A percentile compares a stretch with the other conserved stretches of the same genome.
phyloP scores from a whole-genome alignment of 2,329 filamentous ascomycete species.

The Monosporascus sp. region DNA sequence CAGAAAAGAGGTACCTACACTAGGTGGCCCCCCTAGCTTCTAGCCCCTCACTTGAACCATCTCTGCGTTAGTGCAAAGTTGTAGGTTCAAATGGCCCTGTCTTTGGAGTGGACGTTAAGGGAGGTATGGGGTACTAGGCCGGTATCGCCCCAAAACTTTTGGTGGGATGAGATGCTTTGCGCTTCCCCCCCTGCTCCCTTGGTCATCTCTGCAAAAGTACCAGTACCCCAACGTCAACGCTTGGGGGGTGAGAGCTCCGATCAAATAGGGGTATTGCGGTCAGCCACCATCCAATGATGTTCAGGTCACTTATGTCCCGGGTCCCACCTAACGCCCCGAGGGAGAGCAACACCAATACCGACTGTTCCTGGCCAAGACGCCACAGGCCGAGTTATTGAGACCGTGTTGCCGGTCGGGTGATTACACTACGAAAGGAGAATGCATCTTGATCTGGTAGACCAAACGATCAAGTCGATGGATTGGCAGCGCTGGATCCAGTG shows the following conservation, averaged over 20 bases:
- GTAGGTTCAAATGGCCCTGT: not conserved
- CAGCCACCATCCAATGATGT: not conserved
- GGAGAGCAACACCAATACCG: too few relatives aligned
- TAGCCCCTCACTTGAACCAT: not conserved
- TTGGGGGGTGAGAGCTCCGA: not conserved
- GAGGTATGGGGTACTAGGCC: slow-evolving; percentile 14
- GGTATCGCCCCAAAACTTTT: slow-evolving; percentile 23
- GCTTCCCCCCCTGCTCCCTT: not conserved
- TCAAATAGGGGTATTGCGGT: not conserved
- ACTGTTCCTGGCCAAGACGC: too few relatives aligned
- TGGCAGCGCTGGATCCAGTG: too few relatives aligned
- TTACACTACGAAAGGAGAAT: too few relatives aligned
- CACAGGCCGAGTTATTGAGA: too few relatives aligned
- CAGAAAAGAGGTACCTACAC: not conserved
- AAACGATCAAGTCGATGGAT: too few relatives aligned
- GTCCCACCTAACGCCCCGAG: too few relatives aligned
- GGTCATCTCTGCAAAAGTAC: slow-evolving; percentile 12
- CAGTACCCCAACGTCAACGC: slow-evolving; percentile 28
- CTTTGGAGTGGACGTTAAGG: slow-evolving; percentile 21
- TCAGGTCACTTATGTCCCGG: too few relatives aligned
- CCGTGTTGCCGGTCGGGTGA: too few relatives aligned
- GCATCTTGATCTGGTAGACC: too few relatives aligned
- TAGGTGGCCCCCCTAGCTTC: too few relatives aligned
- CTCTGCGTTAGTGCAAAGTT: not conserved
- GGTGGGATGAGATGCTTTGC: slow-evolving; percentile 18